Conservation (phyloP, 2,329 filamentous ascomycete species). For the Trichoderma polysporum region DNA sequence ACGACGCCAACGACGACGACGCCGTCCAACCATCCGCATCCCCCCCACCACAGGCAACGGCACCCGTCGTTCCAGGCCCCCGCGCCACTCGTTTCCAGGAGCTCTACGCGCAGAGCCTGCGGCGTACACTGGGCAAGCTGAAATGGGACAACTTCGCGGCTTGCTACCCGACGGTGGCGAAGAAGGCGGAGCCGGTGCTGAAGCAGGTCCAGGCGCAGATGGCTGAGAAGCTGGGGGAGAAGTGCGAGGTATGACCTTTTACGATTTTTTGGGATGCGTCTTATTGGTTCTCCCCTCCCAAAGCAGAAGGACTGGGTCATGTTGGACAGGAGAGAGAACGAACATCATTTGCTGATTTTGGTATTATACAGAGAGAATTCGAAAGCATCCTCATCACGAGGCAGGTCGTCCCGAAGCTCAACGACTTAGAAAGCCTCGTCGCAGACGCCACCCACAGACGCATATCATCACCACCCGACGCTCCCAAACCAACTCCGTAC, state of each 20-base stretch:
- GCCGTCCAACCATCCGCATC: background rate
- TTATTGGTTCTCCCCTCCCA: no score
- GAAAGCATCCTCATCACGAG: slow-evolving; percentile 51
- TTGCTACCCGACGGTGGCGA: slow-evolving; percentile 62
- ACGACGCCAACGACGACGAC: background rate
- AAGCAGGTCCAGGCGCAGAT: slow-evolving; percentile 58
- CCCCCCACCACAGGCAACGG: slow-evolving; percentile 36
- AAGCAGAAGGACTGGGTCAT: background rate
- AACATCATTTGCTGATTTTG: background rate
- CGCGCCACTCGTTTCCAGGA: slow-evolving; percentile 56
- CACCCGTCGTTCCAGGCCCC: slow-evolving; percentile 51
- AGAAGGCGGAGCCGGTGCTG: slow-evolving; percentile 50
- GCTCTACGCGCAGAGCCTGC: slow-evolving; percentile 53
- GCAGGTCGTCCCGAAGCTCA: slow-evolving; percentile 56
- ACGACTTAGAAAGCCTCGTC: slow-evolving; percentile 58
- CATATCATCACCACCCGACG: slow-evolving; percentile 24
- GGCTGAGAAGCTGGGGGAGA: slow-evolving; percentile 53
- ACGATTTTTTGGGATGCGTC: background rate
- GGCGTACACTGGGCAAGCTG: slow-evolving; percentile 55
- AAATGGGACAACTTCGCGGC: slow-evolving; percentile 57
- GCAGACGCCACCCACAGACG: slow-evolving; percentile 45
- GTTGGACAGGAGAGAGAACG: no score
- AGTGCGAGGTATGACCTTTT: slow-evolving; percentile 51
- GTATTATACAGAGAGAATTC: slow-evolving; percentile 52
- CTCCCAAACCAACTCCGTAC: slow-evolving; percentile 46